Evolutionary conservation across 495 filamentous ascomycete genomes (phyloP), one percentile per base, ranked within the genome.

Genomic region (Talaromyces ruber): DNA sequence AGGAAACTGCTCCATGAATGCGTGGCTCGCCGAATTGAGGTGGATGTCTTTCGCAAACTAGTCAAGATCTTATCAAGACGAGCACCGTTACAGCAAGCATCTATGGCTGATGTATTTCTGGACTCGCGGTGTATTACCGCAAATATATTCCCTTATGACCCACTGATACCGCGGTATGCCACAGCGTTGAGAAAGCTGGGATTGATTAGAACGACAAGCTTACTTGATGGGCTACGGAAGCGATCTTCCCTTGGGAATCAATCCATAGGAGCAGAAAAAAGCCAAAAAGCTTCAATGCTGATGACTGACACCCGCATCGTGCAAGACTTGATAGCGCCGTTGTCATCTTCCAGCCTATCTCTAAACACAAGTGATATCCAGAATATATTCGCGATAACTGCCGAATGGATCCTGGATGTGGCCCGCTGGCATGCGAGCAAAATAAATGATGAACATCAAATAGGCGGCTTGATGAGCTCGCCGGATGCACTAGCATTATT

Each of bases 81-180:
- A 39, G 64, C 57, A 12, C 74, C 74, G 1, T 62, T 80, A 9
- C 63, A 71, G 6, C 72, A 77, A 57, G 52, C 64, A 14, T 61
- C 76, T 52, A 75, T 91, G 50, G 79, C 88, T 61, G 82, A 87
- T 61, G 67, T 88, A 3, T 76, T 87, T 30, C 73, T 91, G 6
- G 79, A 78, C 25, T 83, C 84, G 2, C 79, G 80, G 26, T 68
- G 71, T 14, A 67, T 69, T 28, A 79, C 80, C 56, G 72, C 66
- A 37, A 45, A 30, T 16, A 34, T 29, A 30, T 69, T 79, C 65
- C 74, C 73, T 62, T 81, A 87, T 71, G 88, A 92, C 64, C 85
- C 85, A 24, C 78, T 88, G 51, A 71, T 88, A 24, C 77, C 80
- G 5, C 74, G 81, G 21, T 93, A 92, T 72, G 70, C 88, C 30